These are phyloP conservation scores for Monascus purpureus DNA, from an alignment of 495 filamentous ascomycete species.

Conservation along the genomic window DNA sequence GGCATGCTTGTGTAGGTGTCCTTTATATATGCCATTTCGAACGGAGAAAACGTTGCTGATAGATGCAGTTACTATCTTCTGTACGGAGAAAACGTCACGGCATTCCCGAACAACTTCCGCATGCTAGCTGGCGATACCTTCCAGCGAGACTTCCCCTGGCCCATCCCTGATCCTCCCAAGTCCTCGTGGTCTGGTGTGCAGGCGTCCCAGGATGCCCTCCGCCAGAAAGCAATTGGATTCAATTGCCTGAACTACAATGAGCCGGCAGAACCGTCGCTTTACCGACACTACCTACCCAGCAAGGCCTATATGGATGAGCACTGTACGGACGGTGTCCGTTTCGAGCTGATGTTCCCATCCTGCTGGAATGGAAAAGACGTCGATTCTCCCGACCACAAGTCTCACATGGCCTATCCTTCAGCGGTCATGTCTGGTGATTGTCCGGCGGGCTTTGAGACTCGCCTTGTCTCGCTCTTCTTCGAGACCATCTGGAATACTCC, in stretches of 20 bases:
- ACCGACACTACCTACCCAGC: conserved; percentile 65
- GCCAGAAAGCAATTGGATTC: conserved; percentile 78
- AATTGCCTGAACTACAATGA: conserved; percentile 72
- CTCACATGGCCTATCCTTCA: conserved; percentile 65
- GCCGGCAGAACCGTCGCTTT: conserved; percentile 52
- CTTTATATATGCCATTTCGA: background rate
- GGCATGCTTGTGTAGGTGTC: conserved; percentile 42
- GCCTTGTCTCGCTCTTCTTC: conserved; percentile 63
- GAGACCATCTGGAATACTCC: conserved; percentile 80
- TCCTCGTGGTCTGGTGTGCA: conserved; percentile 50
- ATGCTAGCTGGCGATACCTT: conserved; percentile 71
- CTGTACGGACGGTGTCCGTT: conserved; percentile 61
- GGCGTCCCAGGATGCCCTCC: conserved; percentile 48
- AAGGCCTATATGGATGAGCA: conserved; percentile 65
- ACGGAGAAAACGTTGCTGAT: background rate
- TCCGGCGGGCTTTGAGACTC: conserved; percentile 54
- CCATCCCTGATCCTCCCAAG: conserved; percentile 57
- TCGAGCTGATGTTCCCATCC: conserved; percentile 81
- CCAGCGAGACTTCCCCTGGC: conserved; percentile 56
- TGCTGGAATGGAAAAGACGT: conserved; percentile 74
- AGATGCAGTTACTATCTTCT: conserved; percentile 58
- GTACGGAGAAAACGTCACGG: conserved; percentile 46
- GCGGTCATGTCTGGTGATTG: conserved; percentile 65
- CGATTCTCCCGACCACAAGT: conserved; percentile 47
- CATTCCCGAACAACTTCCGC: conserved; percentile 67